These are phyloP conservation scores for Pelargonium citronellum DNA, from an alignment of 441 rosid genomes.

Conservation along the genomic window DNA sequence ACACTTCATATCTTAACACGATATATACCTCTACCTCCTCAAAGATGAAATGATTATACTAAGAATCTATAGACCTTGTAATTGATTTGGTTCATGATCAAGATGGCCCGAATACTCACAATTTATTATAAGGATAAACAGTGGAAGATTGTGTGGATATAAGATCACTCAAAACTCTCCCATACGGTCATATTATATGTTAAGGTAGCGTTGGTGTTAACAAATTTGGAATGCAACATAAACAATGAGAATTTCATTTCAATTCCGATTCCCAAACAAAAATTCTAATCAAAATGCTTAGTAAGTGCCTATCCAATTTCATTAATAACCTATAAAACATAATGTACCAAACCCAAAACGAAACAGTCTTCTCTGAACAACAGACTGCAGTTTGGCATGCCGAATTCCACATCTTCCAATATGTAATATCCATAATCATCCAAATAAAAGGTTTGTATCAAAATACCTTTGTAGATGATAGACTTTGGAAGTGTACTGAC, in stretches of 20 bases:
- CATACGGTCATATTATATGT: neutral
- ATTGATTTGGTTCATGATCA: neutral
- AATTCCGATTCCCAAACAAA: too few relatives aligned
- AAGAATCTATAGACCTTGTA: neutral
- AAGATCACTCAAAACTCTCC: neutral
- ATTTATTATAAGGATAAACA: neutral
- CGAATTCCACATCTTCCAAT: neutral
- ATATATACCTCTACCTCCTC: neutral
- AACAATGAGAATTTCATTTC: too few relatives aligned
- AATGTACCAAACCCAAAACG: neutral
- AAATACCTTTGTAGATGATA: constrained; percentile 59
- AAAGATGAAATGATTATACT: neutral
- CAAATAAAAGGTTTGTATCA: neutral
- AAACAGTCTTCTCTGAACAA: neutral
- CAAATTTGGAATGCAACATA: too few relatives aligned
- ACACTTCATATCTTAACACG: neutral
- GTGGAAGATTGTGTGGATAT: neutral
- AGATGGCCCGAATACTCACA: neutral
- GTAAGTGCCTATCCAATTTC: neutral
- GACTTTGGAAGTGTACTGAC: constrained; percentile 53
- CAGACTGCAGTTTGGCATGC: neutral
- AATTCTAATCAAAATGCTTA: too few relatives aligned
- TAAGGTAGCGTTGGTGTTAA: neutral
- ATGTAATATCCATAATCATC: neutral
- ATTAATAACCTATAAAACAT: neutral